Percentiles rank a stretch among this genome's conserved stretches.
Evolutionary conservation across 768 basidiomycete species (phyloP).

Genomic region (Podaxis sp.): DNA sequence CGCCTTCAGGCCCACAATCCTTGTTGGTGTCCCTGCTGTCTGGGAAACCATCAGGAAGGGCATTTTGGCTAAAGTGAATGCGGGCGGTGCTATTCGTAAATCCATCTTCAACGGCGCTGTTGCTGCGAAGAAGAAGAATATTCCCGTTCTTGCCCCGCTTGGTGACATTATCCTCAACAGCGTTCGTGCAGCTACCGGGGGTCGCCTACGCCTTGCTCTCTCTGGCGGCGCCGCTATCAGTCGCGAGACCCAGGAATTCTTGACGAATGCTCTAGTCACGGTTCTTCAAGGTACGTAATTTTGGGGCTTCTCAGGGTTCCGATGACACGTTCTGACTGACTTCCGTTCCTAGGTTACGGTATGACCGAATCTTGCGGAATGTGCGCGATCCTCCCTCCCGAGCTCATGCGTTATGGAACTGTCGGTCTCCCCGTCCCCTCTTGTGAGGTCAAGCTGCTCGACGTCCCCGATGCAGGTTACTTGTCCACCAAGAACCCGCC

Average conservation of each 20-base stretch:
- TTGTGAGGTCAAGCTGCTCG: conserved; percentile 83
- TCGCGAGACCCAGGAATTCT: conserved; percentile 88
- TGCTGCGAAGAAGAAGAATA: conserved; percentile 65
- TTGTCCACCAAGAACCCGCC: conserved; percentile 66
- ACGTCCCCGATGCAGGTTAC: conserved; percentile 87
- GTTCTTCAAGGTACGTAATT: conserved; percentile 75
- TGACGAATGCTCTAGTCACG: conserved; percentile 75
- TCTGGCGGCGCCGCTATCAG: conserved; percentile 88
- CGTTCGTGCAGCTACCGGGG: conserved; percentile 85
- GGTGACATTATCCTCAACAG: conserved; percentile 81
- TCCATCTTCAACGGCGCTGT: conserved; percentile 80
- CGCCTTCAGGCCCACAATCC: conserved; percentile 81
- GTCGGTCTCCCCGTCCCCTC: conserved; percentile 91
- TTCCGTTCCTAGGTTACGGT: conserved; percentile 67
- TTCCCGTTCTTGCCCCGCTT: conserved; percentile 64
- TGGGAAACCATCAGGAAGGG: conserved; percentile 99
- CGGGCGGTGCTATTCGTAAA: conserved; percentile 66
- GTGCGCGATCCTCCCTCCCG: conserved; percentile 86
- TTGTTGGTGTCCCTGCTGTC: conserved; percentile 94
- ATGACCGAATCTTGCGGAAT: conserved; percentile 97
- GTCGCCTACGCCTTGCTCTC: conserved; percentile 75
- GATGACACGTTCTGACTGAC: conserved; percentile 1
- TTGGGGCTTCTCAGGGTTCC: background rate
- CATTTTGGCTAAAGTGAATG: conserved; percentile 78
- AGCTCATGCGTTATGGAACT: conserved; percentile 66